Conservation (phyloP, 208 protist genomes). For the Trypanosomatidae sp. region DNA sequence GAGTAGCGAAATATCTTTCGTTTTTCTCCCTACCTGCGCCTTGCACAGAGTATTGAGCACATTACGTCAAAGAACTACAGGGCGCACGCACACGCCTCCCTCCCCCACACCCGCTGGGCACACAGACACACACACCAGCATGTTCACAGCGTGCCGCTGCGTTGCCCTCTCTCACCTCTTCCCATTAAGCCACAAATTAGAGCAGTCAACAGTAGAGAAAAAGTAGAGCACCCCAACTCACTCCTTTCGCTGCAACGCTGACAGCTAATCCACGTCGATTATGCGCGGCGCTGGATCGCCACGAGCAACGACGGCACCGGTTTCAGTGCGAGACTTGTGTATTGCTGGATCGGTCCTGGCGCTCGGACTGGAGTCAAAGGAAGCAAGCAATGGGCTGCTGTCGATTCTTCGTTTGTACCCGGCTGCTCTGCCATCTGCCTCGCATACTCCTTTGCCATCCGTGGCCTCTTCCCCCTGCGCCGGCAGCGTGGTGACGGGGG, state of each 20-base stretch:
- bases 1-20: not conserved
- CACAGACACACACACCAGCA: not conserved
- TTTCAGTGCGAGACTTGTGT: not conserved
- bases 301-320: not conserved
- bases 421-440: not conserved
- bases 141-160: not conserved
- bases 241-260: not conserved
- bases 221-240: not conserved
- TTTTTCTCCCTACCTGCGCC: not conserved
- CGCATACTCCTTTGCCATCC: not conserved
- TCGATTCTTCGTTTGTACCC: constrained; percentile 10
- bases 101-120: not conserved
- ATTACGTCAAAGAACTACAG: not conserved
- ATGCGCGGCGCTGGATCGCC: not conserved
- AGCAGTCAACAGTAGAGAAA: not conserved
- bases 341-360: not conserved
- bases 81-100: not conserved
- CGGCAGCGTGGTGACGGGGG: not conserved
- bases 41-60: not conserved
- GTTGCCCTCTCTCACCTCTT: not conserved
- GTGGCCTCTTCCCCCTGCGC: not conserved
- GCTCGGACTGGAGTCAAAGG: not conserved
- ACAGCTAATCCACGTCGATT: constrained; percentile 6
- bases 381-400: not conserved
- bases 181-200: not conserved